Base-by-base conservation (phyloP, 2,329 filamentous ascomycete species). In the Huntiella moniliformis region DNA sequence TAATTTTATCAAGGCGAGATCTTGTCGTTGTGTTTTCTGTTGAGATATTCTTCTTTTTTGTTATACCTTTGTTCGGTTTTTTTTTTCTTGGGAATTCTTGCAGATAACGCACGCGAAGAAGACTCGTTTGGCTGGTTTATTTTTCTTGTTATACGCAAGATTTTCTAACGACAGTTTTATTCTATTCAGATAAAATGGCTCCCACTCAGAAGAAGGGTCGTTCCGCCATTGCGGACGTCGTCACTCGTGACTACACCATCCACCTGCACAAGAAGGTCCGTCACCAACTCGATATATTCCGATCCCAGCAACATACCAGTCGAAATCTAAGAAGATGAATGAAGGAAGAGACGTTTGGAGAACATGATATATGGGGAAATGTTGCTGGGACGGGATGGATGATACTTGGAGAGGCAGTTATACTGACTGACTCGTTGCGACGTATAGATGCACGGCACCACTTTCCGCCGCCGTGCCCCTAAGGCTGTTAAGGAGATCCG, bases 191-290 rank as follows among this genome's bases (percentile, higher is more conserved):
- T 50, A 50, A 71, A 64, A 81, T 81, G 76, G 79, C 77, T 64
- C 65, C 69, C 60, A 74, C 68, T 62, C 62, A 65, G 60, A 74
- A 77, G 70, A 80, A 77, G 70, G 82, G 81, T 71, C 84, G 87
- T 66, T 94, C 85, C 69, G 92, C 92, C 73, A 94, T 98, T 69
- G 80, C 85, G 70, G 88, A 98, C 71, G 92, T 98, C 65, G 88
- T 98, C 68, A 81, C 91, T 62, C 85, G 91, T 77, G 92, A 98
- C 77, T 98, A 98, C 80, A 98, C 91, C 70, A 96, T 98, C 74
- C 88, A 98, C 79, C 74, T 98, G 61, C 91, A 98, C 84, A 96
- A 94, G 83, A 82, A 88, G 55, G 61, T 64, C 63, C 49, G 61
- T 63, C 52, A 41, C 32, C 44, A 41, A 47, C 33, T 31, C 28